Evolutionary conservation across 176 grass and related monocot species (phyloP).

Genomic region (Cenchrus fungigraminus): DNA sequence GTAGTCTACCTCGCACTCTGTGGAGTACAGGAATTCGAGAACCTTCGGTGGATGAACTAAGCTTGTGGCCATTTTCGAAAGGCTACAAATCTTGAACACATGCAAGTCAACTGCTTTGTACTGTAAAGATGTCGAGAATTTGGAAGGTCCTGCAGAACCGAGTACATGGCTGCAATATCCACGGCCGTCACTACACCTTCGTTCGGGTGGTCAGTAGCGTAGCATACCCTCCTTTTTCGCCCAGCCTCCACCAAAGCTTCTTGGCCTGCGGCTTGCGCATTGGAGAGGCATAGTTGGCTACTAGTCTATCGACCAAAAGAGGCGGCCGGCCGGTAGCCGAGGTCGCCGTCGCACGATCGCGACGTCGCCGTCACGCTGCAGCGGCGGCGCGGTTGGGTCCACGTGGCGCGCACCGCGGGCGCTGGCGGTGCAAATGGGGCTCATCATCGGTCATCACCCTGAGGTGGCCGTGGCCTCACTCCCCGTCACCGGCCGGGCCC

Average conservation of each 20-base stretch:
- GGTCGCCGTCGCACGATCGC: constrained; percentile 31
- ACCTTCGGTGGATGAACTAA: no score
- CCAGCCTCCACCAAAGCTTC: neutral
- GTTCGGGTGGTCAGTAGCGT: neutral
- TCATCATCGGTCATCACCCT: constrained; percentile 17
- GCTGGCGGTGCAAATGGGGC: constrained; percentile 49
- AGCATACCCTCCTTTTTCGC: neutral
- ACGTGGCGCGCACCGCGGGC: constrained; percentile 38
- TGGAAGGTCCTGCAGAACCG: neutral
- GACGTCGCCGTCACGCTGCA: constrained; percentile 3
- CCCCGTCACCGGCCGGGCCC: neutral
- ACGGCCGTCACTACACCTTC: neutral
- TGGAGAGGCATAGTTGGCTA: neutral
- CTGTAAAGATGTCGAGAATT: neutral
- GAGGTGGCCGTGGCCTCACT: constrained; percentile 24
- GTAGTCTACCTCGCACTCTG: neutral
- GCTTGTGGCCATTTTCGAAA: neutral
- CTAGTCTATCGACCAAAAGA: constrained; percentile 20
- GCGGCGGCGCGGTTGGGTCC: constrained; percentile 47
- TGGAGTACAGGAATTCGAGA: neutral
- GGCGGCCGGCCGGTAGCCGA: constrained; percentile 6
- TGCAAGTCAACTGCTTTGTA: neutral
- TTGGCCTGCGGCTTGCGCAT: constrained; percentile 17
- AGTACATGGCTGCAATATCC: neutral
- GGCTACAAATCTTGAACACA: neutral